These are phyloP conservation scores for Mrakia hoshinonis DNA, from an alignment of 768 basidiomycete genomes.

Conservation along the genomic window DNA sequence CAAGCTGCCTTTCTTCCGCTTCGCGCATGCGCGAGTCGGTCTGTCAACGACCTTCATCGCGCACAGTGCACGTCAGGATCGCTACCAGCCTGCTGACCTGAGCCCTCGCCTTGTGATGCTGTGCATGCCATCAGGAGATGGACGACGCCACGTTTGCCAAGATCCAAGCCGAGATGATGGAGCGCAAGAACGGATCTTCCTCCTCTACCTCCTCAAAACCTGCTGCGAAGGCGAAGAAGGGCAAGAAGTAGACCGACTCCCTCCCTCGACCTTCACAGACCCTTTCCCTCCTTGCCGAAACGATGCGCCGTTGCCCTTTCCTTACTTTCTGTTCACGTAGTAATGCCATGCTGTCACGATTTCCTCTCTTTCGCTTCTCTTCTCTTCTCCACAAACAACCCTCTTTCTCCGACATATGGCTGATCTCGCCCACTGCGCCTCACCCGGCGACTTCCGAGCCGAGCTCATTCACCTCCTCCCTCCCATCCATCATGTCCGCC, in stretches of 20 bases:
- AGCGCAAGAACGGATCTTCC: not conserved
- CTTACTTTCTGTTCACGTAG: not conserved
- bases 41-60: no score
- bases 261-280: no score
- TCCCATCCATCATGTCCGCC: no score
- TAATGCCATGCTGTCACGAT: no score
- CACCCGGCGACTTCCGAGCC: no score
- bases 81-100: not conserved
- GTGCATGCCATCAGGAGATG: not conserved
- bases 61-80: not conserved
- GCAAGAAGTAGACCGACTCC: not conserved
- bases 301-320: not conserved
- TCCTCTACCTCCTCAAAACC: not conserved
- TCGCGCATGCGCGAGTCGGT: not conserved
- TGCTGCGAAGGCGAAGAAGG: not conserved
- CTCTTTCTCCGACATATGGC: not conserved
- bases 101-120: not conserved
- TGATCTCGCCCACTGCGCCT: not conserved
- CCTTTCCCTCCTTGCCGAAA: not conserved
- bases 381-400: not conserved
- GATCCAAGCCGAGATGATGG: conserved; percentile 21
- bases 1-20: no score
- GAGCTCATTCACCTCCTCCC: no score
- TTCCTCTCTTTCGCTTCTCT: not conserved
- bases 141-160: conserved; percentile 21